Evolutionary conservation across 208 protist species (phyloP).

Genomic region (Novymonas esmeraldas): DNA sequence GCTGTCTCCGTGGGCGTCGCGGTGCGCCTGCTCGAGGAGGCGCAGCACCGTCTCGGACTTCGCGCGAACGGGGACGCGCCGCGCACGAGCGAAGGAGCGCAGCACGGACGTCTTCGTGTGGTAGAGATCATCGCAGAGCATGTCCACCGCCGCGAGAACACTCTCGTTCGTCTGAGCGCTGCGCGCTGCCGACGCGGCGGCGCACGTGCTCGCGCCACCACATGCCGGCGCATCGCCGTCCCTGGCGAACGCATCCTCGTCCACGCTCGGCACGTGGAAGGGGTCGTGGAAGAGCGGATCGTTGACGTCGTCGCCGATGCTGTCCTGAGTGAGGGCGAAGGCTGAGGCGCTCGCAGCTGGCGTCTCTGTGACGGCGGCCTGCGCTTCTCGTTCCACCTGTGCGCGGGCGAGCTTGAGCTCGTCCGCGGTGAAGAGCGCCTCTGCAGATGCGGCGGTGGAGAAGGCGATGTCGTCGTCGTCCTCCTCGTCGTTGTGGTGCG

Average conservation of each 20-base stretch:
- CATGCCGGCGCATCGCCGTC: slow-evolving; percentile 30
- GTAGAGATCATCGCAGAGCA: slow-evolving; percentile 90
- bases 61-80: slow-evolving; percentile 35
- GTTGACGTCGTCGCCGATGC: no score
- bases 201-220: background rate
- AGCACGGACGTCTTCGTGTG: slow-evolving; percentile 87
- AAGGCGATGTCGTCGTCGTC: no score
- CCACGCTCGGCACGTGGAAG: slow-evolving; percentile 37
- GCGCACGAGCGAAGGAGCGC: slow-evolving; percentile 74
- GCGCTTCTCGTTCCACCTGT: no score
- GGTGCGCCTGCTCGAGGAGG: slow-evolving; percentile 71
- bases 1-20: slow-evolving; percentile 85
- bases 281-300: slow-evolving; percentile 18
- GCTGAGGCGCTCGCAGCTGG: background rate
- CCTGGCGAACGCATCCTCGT: slow-evolving; percentile 33
- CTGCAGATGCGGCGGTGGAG: no score
- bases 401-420: no score
- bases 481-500: no score
- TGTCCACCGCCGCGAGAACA: slow-evolving; percentile 73
- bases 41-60: slow-evolving; percentile 83
- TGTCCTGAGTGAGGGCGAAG: background rate
- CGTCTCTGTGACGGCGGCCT: background rate
- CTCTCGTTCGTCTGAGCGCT: slow-evolving; percentile 36
- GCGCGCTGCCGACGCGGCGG: no score
- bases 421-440: no score